A percentile compares a stretch with the other conserved stretches of the same genome.
phyloP scores from a whole-genome alignment of 768 basidiomycete species.

The Boletales sp. region DNA sequence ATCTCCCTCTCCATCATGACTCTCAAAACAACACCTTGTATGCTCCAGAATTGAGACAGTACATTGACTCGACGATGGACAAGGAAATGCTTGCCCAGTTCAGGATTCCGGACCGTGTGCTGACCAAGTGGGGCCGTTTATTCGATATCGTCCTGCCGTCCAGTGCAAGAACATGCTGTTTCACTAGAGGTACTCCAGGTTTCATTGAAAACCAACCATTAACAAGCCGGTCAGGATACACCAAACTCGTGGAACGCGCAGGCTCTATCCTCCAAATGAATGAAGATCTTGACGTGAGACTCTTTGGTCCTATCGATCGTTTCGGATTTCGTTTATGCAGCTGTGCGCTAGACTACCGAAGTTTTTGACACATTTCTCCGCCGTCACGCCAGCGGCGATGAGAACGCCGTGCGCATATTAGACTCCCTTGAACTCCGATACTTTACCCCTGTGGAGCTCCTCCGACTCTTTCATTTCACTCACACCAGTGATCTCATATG shows the following conservation, averaged over 20 bases:
- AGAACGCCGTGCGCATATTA: constrained; percentile 50
- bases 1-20: constrained; percentile 49
- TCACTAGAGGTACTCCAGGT: constrained; percentile 59
- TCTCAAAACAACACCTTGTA: constrained; percentile 7
- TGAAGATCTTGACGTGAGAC: constrained; percentile 56
- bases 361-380: constrained; percentile 55
- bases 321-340: neutral
- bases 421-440: constrained; percentile 64
- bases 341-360: constrained; percentile 49
- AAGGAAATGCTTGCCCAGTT: constrained; percentile 22
- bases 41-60: constrained; percentile 4
- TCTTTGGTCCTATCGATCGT: neutral
- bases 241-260: constrained; percentile 69
- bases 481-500: constrained; percentile 46
- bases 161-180: constrained; percentile 65
- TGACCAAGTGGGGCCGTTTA: constrained; percentile 71
- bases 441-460: constrained; percentile 69
- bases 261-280: constrained; percentile 78
- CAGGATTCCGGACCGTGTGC: constrained; percentile 55
- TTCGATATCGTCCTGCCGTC: constrained; percentile 78
- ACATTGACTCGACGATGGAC: constrained; percentile 10
- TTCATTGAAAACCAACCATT: neutral
- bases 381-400: constrained; percentile 38
- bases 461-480: constrained; percentile 63
- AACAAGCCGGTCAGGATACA: constrained; percentile 53